phyloP scores from a whole-genome alignment of 1,284 basidiomycete species.

The Tetrapyrgos nigripes region DNA sequence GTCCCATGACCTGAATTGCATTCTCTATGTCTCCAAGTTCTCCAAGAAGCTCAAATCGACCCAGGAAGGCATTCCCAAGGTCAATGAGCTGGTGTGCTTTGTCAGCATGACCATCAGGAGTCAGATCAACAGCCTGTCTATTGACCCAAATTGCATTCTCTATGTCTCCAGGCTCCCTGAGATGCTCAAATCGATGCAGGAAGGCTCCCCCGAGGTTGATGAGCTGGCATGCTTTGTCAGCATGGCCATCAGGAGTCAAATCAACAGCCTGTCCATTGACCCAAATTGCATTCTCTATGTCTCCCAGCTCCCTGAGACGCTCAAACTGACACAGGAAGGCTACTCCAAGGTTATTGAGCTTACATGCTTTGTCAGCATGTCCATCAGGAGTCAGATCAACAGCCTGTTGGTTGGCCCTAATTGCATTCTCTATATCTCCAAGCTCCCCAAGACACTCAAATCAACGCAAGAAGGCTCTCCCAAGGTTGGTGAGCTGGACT shows the following conservation, averaged over 20 bases:
- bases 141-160: neutral
- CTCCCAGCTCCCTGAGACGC: too few relatives aligned
- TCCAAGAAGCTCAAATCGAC: constrained; percentile 14
- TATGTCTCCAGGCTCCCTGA: neutral
- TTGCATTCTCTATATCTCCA: constrained; percentile 12
- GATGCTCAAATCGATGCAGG: too few relatives aligned
- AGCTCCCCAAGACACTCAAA: constrained; percentile 12
- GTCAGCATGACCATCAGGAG: constrained; percentile 5
- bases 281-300: too few relatives aligned
- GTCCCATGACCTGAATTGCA: neutral
- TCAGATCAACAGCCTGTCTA: constrained; percentile 9
- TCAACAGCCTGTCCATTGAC: too few relatives aligned
- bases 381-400: too few relatives aligned
- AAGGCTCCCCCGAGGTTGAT: constrained; percentile 12
- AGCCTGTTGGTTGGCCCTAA: too few relatives aligned
- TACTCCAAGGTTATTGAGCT: too few relatives aligned
- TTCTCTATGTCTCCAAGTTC: constrained; percentile 15
- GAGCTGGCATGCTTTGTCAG: constrained; percentile 9
- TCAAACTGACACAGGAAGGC: too few relatives aligned
- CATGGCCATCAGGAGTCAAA: constrained; percentile 11
- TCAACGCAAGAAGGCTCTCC: neutral
- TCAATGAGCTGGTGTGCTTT: neutral
- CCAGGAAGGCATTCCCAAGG: constrained; percentile 3
- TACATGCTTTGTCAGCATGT: too few relatives aligned
- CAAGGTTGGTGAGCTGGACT: neutral